phyloP scores from a whole-genome alignment of 2,329 filamentous ascomycete species.

The Endoconidiophora polonica region DNA sequence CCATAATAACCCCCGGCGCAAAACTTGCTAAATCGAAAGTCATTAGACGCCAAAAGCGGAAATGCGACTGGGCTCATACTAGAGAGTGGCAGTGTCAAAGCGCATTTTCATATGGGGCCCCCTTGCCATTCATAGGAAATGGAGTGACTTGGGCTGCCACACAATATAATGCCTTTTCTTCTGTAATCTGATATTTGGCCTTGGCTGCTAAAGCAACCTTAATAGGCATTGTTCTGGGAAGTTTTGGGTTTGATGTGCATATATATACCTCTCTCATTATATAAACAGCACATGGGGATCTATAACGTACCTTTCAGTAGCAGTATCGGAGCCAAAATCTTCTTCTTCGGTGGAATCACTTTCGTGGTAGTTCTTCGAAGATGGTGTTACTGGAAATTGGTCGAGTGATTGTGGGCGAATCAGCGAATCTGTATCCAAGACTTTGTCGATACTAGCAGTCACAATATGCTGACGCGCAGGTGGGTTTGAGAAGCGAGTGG shows the following conservation, averaged over 20 bases:
- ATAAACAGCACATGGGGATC: neutral
- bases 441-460: conserved; percentile 16
- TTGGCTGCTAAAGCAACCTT: no score
- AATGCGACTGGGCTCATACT: neutral
- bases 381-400: conserved; percentile 6
- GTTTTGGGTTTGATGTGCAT: neutral
- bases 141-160: neutral
- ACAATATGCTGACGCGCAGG: conserved; percentile 9
- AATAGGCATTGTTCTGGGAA: no score
- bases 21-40: no score
- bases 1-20: no score
- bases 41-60: no score
- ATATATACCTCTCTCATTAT: neutral
- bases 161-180: neutral
- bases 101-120: neutral
- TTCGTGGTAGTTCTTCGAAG: neutral
- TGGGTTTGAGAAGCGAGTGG: conserved; percentile 29
- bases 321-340: neutral
- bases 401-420: conserved; percentile 2
- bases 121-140: neutral
- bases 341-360: neutral
- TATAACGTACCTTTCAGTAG: neutral
- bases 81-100: conserved; percentile 3
- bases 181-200: no score
- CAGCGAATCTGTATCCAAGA: conserved; percentile 16